Evolutionary conservation across 2,329 filamentous ascomycete species (phyloP).

Genomic region (Stylonectria norvegica): DNA sequence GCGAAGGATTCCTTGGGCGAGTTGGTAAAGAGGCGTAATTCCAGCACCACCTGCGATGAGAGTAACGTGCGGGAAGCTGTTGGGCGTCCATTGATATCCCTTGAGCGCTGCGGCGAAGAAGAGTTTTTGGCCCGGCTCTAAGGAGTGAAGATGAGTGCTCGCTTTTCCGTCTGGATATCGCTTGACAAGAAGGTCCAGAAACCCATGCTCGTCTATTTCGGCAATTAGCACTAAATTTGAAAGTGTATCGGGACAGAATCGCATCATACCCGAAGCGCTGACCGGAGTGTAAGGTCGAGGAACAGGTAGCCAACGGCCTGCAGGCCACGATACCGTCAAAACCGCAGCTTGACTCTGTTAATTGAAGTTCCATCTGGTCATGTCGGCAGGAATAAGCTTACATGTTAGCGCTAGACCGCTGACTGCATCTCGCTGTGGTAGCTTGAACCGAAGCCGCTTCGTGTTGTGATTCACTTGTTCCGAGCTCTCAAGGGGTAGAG

Average conservation of each 20-base stretch:
- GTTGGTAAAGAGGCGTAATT: slow-evolving; percentile 68
- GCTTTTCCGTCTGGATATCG: slow-evolving; percentile 63
- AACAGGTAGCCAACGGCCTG: slow-evolving; percentile 55
- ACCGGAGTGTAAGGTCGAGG: slow-evolving; percentile 66
- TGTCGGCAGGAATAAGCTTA: slow-evolving; percentile 25
- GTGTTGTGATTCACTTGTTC: slow-evolving; percentile 57
- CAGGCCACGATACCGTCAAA: slow-evolving; percentile 57
- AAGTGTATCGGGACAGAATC: too few species aligned
- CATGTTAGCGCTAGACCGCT: slow-evolving; percentile 51
- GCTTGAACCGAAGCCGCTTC: slow-evolving; percentile 53
- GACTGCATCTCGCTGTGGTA: slow-evolving; percentile 44
- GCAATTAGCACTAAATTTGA: slow-evolving; percentile 15
- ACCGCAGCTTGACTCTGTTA: slow-evolving; percentile 44
- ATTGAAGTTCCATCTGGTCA: too few species aligned
- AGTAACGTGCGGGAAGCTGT: slow-evolving; percentile 50
- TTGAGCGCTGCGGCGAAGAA: slow-evolving; percentile 54
- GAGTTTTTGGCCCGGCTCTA: slow-evolving; percentile 59
- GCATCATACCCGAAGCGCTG: slow-evolving; percentile 45
- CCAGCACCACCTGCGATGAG: slow-evolving; percentile 69
- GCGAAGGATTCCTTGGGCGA: slow-evolving; percentile 58
- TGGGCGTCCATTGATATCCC: slow-evolving; percentile 53
- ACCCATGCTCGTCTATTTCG: slow-evolving; percentile 48
- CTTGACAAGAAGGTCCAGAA: slow-evolving; percentile 64
- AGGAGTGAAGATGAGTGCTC: slow-evolving; percentile 62
- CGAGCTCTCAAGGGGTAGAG: slow-evolving; percentile 47